phyloP scores from a whole-genome alignment of 306 rosid species.

The Calophaca sinica region DNA sequence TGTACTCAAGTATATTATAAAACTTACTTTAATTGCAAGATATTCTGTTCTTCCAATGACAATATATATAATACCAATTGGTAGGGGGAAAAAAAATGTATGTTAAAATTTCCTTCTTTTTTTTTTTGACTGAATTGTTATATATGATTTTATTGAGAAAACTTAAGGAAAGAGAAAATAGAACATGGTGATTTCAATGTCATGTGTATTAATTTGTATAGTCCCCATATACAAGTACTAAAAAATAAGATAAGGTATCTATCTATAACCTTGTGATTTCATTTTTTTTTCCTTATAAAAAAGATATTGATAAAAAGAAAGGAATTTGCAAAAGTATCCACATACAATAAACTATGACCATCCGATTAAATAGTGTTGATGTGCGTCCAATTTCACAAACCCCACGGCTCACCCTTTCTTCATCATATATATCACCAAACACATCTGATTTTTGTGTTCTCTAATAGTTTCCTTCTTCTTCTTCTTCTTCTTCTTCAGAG shows the following conservation, averaged over 20 bases:
- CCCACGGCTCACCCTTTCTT: slow-evolving; percentile 58
- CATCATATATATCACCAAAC: slow-evolving; percentile 71
- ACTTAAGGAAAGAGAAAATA: not conserved
- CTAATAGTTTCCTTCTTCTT: slow-evolving; percentile 19
- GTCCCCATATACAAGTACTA: not conserved
- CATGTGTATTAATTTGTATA: not conserved
- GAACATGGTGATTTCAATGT: slow-evolving; percentile 7
- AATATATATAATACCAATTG: too few species aligned
- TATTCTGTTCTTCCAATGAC: too few species aligned
- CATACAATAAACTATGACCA: slow-evolving; percentile 60
- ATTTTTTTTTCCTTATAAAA: not conserved
- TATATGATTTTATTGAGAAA: not conserved
- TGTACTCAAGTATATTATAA: too few species aligned
- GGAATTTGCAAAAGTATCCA: slow-evolving; percentile 47
- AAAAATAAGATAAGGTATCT: slow-evolving; percentile 53
- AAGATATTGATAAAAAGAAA: not conserved
- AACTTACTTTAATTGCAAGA: not conserved
- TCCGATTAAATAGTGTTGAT: slow-evolving; percentile 71
- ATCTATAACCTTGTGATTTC: slow-evolving; percentile 31
- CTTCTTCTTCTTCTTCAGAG: not conserved
- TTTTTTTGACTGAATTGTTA: not conserved
- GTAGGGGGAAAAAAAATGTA: not conserved
- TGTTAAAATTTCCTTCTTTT: not conserved
- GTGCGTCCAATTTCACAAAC: slow-evolving; percentile 66
- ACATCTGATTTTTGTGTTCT: slow-evolving; percentile 47